phyloP scores from a whole-genome alignment of 2,329 filamentous ascomycete genomes.

The Graphilbum ipis-grandicollis region DNA sequence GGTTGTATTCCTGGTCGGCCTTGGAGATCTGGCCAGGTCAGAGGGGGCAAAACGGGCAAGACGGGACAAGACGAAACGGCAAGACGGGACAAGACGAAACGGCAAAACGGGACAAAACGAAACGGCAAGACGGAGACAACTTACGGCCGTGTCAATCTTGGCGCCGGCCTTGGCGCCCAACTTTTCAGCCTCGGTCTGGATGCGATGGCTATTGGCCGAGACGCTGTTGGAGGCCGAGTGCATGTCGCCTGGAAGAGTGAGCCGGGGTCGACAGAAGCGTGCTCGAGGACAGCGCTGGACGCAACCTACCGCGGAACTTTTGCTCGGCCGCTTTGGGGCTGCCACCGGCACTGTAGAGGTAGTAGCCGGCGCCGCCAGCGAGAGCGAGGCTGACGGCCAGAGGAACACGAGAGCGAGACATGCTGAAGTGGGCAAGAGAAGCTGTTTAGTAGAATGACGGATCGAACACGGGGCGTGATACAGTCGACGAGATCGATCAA shows the following conservation, averaged over 20 bases:
- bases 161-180: conserved; percentile 43
- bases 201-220: conserved; percentile 47
- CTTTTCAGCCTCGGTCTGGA: conserved; percentile 46
- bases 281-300: too few species aligned
- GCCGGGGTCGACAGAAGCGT: too few species aligned
- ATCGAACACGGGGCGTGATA: too few species aligned
- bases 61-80: neutral
- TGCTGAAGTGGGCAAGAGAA: too few species aligned
- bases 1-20: conserved; percentile 35
- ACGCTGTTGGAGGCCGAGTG: conserved; percentile 49
- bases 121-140: too few species aligned
- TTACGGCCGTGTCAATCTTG: conserved; percentile 53
- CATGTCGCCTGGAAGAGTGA: conserved; percentile 52
- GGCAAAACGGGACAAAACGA: neutral
- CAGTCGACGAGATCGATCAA: too few species aligned
- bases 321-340: conserved; percentile 69
- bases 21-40: conserved; percentile 31
- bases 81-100: neutral
- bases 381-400: conserved; percentile 41
- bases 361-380: conserved; percentile 63
- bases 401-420: too few species aligned
- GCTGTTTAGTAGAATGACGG: too few species aligned
- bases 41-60: neutral
- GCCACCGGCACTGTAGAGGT: conserved; percentile 77
- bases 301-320: conserved; percentile 67